Percentiles rank a stretch among this genome's conserved stretches.
Evolutionary conservation across 2,329 filamentous ascomycete genomes (phyloP).

Genomic region (Ophiostoma pallidulum): DNA sequence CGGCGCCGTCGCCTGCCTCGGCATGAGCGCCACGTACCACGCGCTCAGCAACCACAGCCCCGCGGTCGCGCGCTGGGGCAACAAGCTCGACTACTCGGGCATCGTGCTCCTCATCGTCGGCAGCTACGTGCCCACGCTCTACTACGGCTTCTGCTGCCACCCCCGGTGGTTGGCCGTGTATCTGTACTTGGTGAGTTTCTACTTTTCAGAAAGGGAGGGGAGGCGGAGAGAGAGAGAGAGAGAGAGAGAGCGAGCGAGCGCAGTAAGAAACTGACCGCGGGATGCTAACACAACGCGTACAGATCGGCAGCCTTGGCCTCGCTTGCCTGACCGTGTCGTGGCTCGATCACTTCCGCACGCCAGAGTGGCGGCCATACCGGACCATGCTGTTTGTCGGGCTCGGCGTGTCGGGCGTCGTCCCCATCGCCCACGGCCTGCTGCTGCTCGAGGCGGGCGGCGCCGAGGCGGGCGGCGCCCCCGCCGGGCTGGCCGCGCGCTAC

Average conservation of each 20-base stretch:
- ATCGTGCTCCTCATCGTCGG: conserved; percentile 90
- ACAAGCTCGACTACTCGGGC: conserved; percentile 89
- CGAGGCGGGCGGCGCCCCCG: neutral
- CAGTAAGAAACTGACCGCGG: too few relatives aligned
- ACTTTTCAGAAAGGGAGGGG: too few relatives aligned
- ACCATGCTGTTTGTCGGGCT: conserved; percentile 84
- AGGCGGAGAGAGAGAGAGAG: too few relatives aligned
- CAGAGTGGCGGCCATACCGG: conserved; percentile 73
- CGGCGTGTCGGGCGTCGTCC: conserved; percentile 74
- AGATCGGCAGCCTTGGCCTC: conserved; percentile 72
- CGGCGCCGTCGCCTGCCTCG: conserved; percentile 62
- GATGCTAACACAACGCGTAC: neutral
- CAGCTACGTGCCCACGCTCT: conserved; percentile 79
- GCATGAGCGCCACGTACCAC: conserved; percentile 80
- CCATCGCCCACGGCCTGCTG: conserved; percentile 65
- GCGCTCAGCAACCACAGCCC: conserved; percentile 77
- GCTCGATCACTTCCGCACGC: conserved; percentile 74
- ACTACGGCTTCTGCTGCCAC: conserved; percentile 73
- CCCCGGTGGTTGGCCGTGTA: conserved; percentile 59
- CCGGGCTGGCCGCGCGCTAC: conserved; percentile 51
- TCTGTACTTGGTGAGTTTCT: conserved; percentile 63
- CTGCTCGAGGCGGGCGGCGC: conserved; percentile 7
- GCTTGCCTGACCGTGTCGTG: conserved; percentile 70
- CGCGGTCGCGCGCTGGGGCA: conserved; percentile 69
- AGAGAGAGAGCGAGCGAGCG: too few relatives aligned